These are phyloP conservation scores for Peniophora sp. DNA, from an alignment of 1,284 basidiomycete genomes.

Conservation along the genomic window DNA sequence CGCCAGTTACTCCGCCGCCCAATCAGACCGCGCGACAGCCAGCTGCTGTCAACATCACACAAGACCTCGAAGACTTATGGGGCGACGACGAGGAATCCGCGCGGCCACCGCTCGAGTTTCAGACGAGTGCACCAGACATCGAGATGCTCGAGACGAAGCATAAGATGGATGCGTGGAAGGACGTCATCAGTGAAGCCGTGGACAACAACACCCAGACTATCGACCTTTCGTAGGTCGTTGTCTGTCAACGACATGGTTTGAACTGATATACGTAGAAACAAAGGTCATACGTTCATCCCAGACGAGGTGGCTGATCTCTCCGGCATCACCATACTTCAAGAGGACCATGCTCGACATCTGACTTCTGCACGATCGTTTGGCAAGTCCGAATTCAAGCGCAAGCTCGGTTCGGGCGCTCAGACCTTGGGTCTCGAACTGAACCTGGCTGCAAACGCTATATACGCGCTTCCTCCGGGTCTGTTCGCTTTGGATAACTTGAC, in stretches of 20 bases:
- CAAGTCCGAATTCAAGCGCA: slow-evolving; percentile 3
- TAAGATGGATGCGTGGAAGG: slow-evolving; percentile 34
- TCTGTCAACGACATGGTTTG: background rate
- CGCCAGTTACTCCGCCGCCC: slow-evolving; percentile 2
- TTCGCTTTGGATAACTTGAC: slow-evolving; percentile 44
- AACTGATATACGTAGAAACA: slow-evolving; percentile 11
- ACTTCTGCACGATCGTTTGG: slow-evolving; percentile 2
- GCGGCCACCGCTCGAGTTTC: too few relatives aligned
- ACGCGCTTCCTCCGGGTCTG: slow-evolving; percentile 39
- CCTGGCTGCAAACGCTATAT: slow-evolving; percentile 40
- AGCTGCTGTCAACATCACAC: slow-evolving; percentile 1
- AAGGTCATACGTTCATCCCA: slow-evolving; percentile 32
- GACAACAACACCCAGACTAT: slow-evolving; percentile 29
- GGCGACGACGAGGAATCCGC: slow-evolving; percentile 4
- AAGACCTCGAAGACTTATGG: slow-evolving; percentile 3
- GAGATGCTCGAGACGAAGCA: slow-evolving; percentile 10
- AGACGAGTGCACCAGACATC: background rate
- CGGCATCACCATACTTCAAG: slow-evolving; percentile 28
- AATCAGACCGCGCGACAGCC: background rate
- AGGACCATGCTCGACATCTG: slow-evolving; percentile 9
- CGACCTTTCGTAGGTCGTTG: slow-evolving; percentile 26
- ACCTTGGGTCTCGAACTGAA: slow-evolving; percentile 35
- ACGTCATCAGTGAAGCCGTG: slow-evolving; percentile 27
- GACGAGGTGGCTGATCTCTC: slow-evolving; percentile 31
- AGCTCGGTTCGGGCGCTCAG: background rate